phyloP scores from a whole-genome alignment of 495 filamentous ascomycete genomes.

The Melanomma pulvis-pyrius region DNA sequence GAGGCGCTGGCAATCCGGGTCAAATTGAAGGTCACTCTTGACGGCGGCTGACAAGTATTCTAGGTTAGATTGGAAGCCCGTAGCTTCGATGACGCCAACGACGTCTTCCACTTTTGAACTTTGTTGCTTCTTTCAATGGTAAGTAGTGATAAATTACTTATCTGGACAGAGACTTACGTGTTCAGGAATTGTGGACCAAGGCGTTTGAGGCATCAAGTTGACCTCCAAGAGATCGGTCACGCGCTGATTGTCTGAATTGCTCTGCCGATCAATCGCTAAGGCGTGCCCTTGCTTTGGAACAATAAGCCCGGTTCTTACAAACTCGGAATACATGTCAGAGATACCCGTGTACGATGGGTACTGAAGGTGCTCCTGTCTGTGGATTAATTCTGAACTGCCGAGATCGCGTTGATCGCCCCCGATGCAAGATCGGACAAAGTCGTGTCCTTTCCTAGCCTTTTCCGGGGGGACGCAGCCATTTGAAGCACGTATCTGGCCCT shows the following conservation, averaged over 20 bases:
- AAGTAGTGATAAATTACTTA: background rate
- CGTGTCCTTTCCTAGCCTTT: constrained; percentile 55
- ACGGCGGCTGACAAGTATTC: constrained; percentile 61
- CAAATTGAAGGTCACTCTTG: constrained; percentile 59
- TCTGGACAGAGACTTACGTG: background rate
- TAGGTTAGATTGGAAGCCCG: constrained; percentile 71
- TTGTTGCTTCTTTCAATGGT: background rate
- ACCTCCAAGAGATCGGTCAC: background rate
- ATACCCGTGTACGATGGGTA: constrained; percentile 68
- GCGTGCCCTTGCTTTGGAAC: constrained; percentile 50
- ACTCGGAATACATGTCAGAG: constrained; percentile 70
- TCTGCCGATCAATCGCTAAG: background rate
- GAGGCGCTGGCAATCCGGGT: constrained; percentile 57
- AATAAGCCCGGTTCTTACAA: constrained; percentile 68
- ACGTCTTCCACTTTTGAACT: constrained; percentile 54
- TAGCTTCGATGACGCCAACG: constrained; percentile 71
- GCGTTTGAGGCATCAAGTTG: background rate
- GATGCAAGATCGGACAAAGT: constrained; percentile 57
- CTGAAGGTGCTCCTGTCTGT: constrained; percentile 39
- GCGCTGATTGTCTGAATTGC: background rate
- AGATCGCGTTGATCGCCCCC: constrained; percentile 66
- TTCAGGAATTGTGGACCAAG: background rate
- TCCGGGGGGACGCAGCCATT: constrained; percentile 62
- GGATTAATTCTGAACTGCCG: constrained; percentile 47
- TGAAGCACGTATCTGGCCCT: constrained; percentile 56